phyloP scores from a whole-genome alignment of 1,284 basidiomycete genomes.

The Fistulinella cinereoalba region DNA sequence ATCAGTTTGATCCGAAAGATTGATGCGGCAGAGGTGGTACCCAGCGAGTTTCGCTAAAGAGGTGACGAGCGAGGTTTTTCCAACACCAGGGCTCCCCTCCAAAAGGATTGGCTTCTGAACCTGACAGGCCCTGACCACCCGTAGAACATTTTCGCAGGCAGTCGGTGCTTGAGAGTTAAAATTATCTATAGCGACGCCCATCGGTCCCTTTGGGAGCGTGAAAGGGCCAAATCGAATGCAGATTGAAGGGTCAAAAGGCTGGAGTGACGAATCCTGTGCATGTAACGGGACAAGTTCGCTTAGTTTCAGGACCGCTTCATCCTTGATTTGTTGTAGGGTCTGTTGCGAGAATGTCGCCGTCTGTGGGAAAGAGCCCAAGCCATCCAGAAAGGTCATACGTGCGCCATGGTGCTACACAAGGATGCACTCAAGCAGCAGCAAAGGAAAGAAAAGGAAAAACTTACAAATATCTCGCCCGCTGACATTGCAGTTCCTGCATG shows the following conservation, averaged over 20 bases:
- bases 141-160: constrained; percentile 84
- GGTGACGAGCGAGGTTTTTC: constrained; percentile 93
- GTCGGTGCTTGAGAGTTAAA: constrained; percentile 93
- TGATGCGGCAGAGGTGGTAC: constrained; percentile 89
- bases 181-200: constrained; percentile 33
- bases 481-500: constrained; percentile 39
- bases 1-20: constrained; percentile 98
- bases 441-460: constrained; percentile 31
- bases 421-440: constrained; percentile 9
- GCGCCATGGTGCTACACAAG: constrained; percentile 88
- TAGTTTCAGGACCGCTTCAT: constrained; percentile 48
- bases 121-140: constrained; percentile 89
- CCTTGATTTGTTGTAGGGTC: constrained; percentile 48
- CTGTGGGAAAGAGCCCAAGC: constrained; percentile 75
- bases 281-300: constrained; percentile 51
- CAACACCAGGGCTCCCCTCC: constrained; percentile 98
- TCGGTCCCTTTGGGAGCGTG: constrained; percentile 61
- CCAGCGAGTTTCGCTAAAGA: constrained; percentile 85
- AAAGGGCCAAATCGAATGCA: constrained; percentile 76
- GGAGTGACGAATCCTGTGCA: constrained; percentile 26
- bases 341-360: constrained; percentile 53
- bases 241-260: constrained; percentile 35
- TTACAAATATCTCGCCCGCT: constrained; percentile 66
- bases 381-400: constrained; percentile 84
- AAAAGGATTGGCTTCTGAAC: constrained; percentile 90